phyloP scores from a whole-genome alignment of 768 basidiomycete species.

The Pleurotus sapidus region DNA sequence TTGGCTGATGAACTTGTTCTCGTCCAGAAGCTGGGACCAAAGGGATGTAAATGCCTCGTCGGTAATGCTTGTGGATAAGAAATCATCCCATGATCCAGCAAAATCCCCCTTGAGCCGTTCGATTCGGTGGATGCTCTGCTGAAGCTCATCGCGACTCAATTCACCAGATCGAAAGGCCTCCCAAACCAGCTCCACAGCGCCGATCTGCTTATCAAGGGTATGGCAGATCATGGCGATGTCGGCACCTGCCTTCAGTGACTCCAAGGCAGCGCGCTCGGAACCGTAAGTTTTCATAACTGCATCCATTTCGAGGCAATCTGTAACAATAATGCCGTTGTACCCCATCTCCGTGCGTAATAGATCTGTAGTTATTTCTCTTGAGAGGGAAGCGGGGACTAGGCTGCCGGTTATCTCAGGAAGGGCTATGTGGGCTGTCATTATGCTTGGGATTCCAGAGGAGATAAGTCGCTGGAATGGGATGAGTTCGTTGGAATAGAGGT shows the following conservation, averaged over 20 bases:
- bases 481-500: slow-evolving; percentile 48
- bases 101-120: slow-evolving; percentile 48
- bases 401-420: slow-evolving; percentile 54
- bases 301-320: slow-evolving; percentile 78
- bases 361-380: slow-evolving; percentile 45
- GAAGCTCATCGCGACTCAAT: slow-evolving; percentile 35
- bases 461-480: slow-evolving; percentile 55
- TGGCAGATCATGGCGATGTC: slow-evolving; percentile 80
- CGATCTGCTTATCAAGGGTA: slow-evolving; percentile 48
- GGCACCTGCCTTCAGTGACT: slow-evolving; percentile 58
- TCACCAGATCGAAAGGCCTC: slow-evolving; percentile 43
- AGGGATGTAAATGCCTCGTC: slow-evolving; percentile 17
- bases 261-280: slow-evolving; percentile 50
- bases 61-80: slow-evolving; percentile 17
- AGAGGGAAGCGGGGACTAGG: slow-evolving; percentile 59
- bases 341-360: slow-evolving; percentile 49
- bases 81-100: slow-evolving; percentile 42
- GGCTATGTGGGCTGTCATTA: slow-evolving; percentile 79
- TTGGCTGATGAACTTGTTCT: slow-evolving; percentile 38
- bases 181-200: slow-evolving; percentile 51
- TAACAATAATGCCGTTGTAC: slow-evolving; percentile 61
- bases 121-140: slow-evolving; percentile 43
- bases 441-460: slow-evolving; percentile 39
- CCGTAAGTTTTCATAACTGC: slow-evolving; percentile 55
- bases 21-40: slow-evolving; percentile 35